Evolutionary conservation across 2,329 filamentous ascomycete genomes (phyloP), one percentile per base, ranked within the genome.

Genomic region (Diaporthe velutina): DNA sequence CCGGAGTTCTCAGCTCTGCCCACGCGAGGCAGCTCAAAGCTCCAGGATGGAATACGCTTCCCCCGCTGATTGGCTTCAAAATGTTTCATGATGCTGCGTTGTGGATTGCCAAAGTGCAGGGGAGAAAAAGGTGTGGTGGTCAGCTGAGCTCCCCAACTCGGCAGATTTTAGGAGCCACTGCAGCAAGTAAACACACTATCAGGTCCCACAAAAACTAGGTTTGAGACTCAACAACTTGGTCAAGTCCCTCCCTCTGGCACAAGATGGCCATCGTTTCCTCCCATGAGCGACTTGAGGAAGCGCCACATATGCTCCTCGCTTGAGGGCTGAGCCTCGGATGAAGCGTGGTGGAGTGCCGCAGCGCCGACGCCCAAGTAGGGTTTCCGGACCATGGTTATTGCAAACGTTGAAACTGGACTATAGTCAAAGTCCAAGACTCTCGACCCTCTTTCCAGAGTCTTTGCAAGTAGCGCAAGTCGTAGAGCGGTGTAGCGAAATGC

Each of bases 141-240:
- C 64, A 52, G 64, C 45, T 52, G 45, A 67, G 64, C 64, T 52
- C 45, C 38, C 45, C 64, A 52, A 67, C 45, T 40, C 64, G 64
- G 64, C 64, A 52, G 64, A 67, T 52, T 67, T 30, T 38, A 30
- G 35, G 22, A 52, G 45, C 64, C 30, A 66, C 40, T 22, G 42
- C 61, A 48, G 28, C 61, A 25, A 35, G 42, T 60, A 50, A 58
- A 61, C 28, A 25, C 30, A 28, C 42, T 38, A 30, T 52, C 10
- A 38, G 64, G 57, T 72, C 70, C 57, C 70, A 72, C 57, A 64
- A 64, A 72, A 64, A 60, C 45, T 64, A 64, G 64, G 45, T 72
- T 54, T 64, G 57, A 64, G 33, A 72, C 45, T 61, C 42, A 45
- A 67, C 45, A 50, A 71, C 45, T 50, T 40, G 33, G 5, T 71